Evolutionary conservation across 352 stramenopile genomes (phyloP).

Genomic region (Phytophthora litchii): DNA sequence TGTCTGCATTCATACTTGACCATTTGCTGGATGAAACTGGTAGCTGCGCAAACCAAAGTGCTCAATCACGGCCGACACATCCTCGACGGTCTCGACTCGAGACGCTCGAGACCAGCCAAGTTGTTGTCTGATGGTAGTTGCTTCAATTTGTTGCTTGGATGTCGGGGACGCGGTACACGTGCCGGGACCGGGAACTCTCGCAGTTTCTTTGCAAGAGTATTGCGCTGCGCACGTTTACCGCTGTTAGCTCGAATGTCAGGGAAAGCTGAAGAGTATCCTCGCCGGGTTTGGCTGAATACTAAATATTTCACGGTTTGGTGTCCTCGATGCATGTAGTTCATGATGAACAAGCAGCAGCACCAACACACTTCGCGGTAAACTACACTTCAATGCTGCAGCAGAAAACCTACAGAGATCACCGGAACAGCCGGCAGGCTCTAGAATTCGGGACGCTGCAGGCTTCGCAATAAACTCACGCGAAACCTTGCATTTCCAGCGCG

Average conservation of each 20-base stretch:
- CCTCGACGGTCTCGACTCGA: constrained; percentile 12
- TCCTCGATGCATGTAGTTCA: neutral
- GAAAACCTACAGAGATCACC: constrained; percentile 4
- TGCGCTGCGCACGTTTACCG: constrained; percentile 27
- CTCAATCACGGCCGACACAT: constrained; percentile 20
- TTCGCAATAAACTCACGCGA: neutral
- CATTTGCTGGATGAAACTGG: constrained; percentile 5
- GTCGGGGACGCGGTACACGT: constrained; percentile 24
- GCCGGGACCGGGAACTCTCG: constrained; percentile 11
- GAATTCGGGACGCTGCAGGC: neutral
- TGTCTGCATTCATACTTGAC: neutral
- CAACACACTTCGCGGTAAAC: neutral
- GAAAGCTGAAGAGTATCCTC: constrained; percentile 12
- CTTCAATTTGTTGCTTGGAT: constrained; percentile 20
- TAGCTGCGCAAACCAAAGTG: constrained; percentile 10
- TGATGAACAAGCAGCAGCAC: neutral
- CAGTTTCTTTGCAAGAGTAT: constrained; percentile 22
- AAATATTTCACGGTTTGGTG: too few species aligned
- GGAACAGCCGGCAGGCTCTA: constrained; percentile 6
- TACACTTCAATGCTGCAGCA: neutral
- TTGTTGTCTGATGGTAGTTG: too few species aligned
- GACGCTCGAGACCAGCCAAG: too few species aligned
- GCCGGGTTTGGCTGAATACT: neutral
- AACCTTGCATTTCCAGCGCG: constrained; percentile 24
- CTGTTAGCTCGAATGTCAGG: neutral